Conservation (phyloP, 2,329 filamentous ascomycete species). For the Claviceps lovelessii region DNA sequence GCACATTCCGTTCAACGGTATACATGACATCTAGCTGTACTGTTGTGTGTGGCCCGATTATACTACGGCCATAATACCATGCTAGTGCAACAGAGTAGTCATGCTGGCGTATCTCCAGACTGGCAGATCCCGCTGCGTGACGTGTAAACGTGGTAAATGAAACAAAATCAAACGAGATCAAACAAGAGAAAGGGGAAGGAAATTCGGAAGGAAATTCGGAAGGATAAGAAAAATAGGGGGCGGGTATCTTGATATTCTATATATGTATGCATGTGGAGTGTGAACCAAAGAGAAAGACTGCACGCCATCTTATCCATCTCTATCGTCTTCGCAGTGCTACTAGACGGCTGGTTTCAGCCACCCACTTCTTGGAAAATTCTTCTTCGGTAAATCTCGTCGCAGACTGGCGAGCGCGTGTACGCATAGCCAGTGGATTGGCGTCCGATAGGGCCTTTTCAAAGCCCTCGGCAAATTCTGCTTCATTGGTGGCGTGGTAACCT, state of each 20-base stretch:
- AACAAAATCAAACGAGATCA: not conserved
- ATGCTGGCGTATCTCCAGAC: not conserved
- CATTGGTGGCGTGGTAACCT: conserved; percentile 76
- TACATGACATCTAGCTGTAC: no score
- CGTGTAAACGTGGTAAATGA: not conserved
- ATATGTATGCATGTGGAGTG: not conserved
- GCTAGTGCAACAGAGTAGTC: not conserved
- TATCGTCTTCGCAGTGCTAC: conserved; percentile 31
- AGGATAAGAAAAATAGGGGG: not conserved
- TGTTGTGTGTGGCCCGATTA: no score
- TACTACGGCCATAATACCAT: not conserved
- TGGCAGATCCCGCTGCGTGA: no score
- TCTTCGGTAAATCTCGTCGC: conserved; percentile 78
- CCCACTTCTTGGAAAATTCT: conserved; percentile 70
- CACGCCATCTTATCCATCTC: conserved; percentile 5
- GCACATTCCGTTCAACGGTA: no score
- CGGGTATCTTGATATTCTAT: conserved; percentile 25
- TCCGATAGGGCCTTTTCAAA: conserved; percentile 66
- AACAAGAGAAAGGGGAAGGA: not conserved
- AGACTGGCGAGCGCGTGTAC: conserved; percentile 60
- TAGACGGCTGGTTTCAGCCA: conserved; percentile 57
- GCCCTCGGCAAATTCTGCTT: conserved; percentile 62
- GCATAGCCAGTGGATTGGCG: conserved; percentile 58
- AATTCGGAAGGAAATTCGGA: no score
- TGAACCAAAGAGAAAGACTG: conserved; percentile 3